Percentiles rank a stretch among this genome's conserved stretches.
Conservation (phyloP, 139 green algal genomes). For the Asterochloris sp. region DNA sequence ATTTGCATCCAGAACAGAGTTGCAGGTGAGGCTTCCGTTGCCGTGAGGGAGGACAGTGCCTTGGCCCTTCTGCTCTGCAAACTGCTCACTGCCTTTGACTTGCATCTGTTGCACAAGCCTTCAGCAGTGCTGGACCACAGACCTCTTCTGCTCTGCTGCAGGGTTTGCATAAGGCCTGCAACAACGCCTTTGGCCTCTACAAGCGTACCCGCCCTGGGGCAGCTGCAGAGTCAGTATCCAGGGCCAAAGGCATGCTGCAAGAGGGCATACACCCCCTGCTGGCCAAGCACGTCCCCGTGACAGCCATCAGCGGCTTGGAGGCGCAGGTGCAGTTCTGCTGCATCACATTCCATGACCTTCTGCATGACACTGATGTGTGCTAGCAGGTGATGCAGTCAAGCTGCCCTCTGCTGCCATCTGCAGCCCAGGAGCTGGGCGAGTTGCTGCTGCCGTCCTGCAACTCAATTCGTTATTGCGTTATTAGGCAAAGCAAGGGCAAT, state of each 20-base stretch:
- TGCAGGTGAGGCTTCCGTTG: too few species aligned
- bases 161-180: constrained; percentile 31
- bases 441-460: too few species aligned
- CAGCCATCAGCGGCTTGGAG: constrained; percentile 36
- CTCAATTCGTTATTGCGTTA: too few species aligned
- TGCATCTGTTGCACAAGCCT: too few species aligned
- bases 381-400: not conserved
- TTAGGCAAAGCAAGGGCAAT: too few species aligned
- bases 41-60: too few species aligned
- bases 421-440: too few species aligned
- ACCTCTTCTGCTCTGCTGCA: constrained; percentile 23
- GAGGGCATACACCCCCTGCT: constrained; percentile 81
- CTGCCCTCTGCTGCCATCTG: not conserved
- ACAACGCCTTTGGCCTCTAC: constrained; percentile 89
- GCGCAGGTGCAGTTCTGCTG: constrained; percentile 19
- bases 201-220: constrained; percentile 77
- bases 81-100: too few species aligned
- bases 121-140: too few species aligned
- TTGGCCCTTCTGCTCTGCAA: too few species aligned
- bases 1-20: not conserved
- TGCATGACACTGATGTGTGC: not conserved
- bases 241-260: constrained; percentile 54
- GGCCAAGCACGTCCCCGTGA: constrained; percentile 46
- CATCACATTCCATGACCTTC: not conserved
- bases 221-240: constrained; percentile 60